Base-by-base conservation (phyloP, 306 rosid species). In the Castanopsis chinensis region DNA sequence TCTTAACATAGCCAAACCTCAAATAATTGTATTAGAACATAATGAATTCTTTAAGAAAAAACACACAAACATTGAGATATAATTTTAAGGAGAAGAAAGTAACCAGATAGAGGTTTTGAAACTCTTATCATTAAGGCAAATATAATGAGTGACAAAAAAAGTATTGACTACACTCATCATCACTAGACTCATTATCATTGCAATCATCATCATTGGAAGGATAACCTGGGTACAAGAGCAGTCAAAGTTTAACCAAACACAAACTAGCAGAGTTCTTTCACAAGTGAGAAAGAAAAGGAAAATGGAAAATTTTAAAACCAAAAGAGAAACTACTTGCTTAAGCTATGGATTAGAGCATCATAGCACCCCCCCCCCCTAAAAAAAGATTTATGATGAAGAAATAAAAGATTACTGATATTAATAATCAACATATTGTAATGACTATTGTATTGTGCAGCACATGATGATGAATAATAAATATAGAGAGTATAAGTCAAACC, bases 401-500 rank as follows among this genome's bases (percentile, higher is more conserved):
- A 32, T 18, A 17, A 65, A 32, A 32, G 71, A 65, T 65, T 23
- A 65, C 4, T 65, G 5, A 23, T 58, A 9, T 58, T 58, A 23
- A 23, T 41, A 41, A 41, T 41, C 74, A 76, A 70, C 43, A 17
- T 21, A 18, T 45, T 60, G 19, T 75, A 57, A 60, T 79, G 61
- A 72, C 78, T 73, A 65, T 68, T 76, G 33, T 69, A 28, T 28
- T 12, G 60, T 37, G 60, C 43, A 25, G 14, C 17, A 72, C 35
- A 28, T 49, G 20, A 3, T 51, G 79, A 54, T 74, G 7, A 20
- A 32, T 23, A n/a, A 20, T 30, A 30, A 51, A 65, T 10, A 8
- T 4, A 11, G 45, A 10, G 2, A 18, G n/a, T 30, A 82, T 10
- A 57, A 76, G 75, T 59, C 12, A 74, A 64, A 82, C 72, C 59